Evolutionary conservation across 257 asterid species (phyloP).

Genomic region (Penstemon barbatus): DNA sequence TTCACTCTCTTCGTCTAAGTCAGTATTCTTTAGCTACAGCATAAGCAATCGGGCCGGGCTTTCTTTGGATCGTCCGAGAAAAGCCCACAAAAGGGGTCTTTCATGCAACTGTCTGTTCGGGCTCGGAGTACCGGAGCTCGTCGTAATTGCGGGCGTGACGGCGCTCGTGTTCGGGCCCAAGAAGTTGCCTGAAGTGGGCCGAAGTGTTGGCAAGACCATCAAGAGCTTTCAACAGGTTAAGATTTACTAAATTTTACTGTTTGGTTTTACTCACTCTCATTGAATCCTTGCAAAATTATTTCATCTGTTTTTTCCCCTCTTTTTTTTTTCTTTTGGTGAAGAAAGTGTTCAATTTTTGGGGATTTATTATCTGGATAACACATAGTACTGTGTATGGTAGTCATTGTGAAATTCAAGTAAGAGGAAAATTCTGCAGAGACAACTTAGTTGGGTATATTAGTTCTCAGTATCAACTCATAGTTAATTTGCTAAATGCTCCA

Average conservation of each 20-base stretch:
- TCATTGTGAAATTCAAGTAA: too few relatives aligned
- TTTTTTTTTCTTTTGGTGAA: background rate
- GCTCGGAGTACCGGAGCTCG: constrained; percentile 88
- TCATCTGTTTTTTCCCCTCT: too few relatives aligned
- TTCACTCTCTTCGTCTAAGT: constrained; percentile 43
- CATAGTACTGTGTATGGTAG: too few relatives aligned
- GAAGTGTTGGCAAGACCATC: constrained; percentile 74
- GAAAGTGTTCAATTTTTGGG: too few relatives aligned
- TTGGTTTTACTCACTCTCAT: too few relatives aligned
- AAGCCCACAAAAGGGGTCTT: constrained; percentile 42
- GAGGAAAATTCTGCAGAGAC: too few relatives aligned
- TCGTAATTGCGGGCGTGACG: constrained; percentile 73
- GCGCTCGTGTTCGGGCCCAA: constrained; percentile 79
- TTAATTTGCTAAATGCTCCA: too few relatives aligned
- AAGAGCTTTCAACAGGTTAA: constrained; percentile 83
- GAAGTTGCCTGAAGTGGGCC: constrained; percentile 80
- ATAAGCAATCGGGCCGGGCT: constrained; percentile 27
- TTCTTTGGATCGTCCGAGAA: constrained; percentile 26
- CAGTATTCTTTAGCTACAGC: constrained; percentile 49
- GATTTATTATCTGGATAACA: too few relatives aligned
- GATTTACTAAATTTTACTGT: too few relatives aligned
- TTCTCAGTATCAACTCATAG: too few relatives aligned
- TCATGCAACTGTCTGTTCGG: constrained; percentile 75
- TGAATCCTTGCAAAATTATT: background rate
- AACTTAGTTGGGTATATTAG: too few relatives aligned